phyloP scores from a whole-genome alignment of 257 asterid genomes.

The Solanum ossicruentum region DNA sequence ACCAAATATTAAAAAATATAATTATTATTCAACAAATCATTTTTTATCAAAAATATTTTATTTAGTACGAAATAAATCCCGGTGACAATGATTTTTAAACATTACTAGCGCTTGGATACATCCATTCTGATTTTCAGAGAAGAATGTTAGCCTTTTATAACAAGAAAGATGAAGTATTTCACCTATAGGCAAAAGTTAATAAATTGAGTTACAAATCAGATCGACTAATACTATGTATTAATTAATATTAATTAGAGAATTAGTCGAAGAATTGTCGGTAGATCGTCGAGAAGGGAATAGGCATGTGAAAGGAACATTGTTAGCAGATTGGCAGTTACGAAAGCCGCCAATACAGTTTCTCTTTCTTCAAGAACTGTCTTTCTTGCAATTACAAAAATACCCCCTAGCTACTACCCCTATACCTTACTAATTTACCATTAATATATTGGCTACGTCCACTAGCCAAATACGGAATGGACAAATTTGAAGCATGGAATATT shows the following conservation, averaged over 20 bases:
- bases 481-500: conserved; percentile 16
- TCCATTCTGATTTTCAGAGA: not conserved
- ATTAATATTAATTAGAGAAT: not conserved
- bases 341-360: conserved; percentile 17
- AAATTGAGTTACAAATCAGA: not conserved
- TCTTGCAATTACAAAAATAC: not conserved
- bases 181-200: not conserved
- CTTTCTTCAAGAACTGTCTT: not conserved
- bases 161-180: not conserved
- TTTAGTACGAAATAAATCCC: no score
- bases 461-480: not conserved
- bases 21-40: no score
- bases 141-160: not conserved
- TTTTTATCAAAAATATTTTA: no score
- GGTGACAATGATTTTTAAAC: no score
- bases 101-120: no score
- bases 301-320: conserved; percentile 29
- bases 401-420: not conserved
- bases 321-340: conserved; percentile 7
- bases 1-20: no score
- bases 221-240: not conserved
- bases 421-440: conserved; percentile 5
- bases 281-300: not conserved
- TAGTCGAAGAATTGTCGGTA: not conserved
- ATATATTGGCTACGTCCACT: conserved; percentile 8